Conservation (phyloP, 805 yeast genomes). For the Zygosaccharomyces pseudorouxii region DNA sequence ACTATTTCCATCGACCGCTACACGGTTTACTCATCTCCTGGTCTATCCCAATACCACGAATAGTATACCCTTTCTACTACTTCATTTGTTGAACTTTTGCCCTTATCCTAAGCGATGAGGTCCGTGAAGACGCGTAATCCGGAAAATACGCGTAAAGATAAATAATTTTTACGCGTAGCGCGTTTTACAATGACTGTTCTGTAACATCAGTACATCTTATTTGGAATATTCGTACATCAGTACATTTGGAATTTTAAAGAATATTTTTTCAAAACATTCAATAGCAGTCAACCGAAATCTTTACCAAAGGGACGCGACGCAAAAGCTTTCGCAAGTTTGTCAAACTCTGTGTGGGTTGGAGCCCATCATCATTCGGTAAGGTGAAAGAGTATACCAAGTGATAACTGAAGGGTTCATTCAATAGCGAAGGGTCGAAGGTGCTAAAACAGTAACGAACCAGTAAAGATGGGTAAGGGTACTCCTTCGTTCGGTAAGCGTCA, state of each 20-base stretch:
- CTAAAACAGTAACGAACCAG: conserved; percentile 32
- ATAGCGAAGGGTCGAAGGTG: background rate
- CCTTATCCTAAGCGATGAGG: conserved; percentile 4
- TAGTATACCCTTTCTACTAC: background rate
- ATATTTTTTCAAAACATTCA: background rate
- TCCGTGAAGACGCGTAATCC: conserved; percentile 6
- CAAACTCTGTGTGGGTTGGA: conserved; percentile 1
- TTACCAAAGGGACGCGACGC: conserved; percentile 1
- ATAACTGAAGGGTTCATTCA: background rate
- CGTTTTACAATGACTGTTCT: conserved; percentile 3
- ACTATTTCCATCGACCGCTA: background rate
- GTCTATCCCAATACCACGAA: background rate
- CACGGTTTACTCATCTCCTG: background rate
- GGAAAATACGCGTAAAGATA: conserved; percentile 1
- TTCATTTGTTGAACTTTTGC: background rate
- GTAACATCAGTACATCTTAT: conserved; percentile 4
- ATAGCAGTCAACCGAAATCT: background rate
- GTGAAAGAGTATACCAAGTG: conserved; percentile 1
- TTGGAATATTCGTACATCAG: background rate
- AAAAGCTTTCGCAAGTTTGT: conserved; percentile 3
- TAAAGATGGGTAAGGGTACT: conserved; percentile 92
- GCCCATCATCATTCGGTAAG: conserved; percentile 1
- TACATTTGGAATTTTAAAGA: background rate
- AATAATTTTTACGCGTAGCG: background rate
- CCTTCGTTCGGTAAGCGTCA: conserved; percentile 99